Evolutionary conservation across 495 filamentous ascomycete genomes (phyloP), one percentile per base, ranked within the genome.

Genomic region (Neurospora sp.): DNA sequence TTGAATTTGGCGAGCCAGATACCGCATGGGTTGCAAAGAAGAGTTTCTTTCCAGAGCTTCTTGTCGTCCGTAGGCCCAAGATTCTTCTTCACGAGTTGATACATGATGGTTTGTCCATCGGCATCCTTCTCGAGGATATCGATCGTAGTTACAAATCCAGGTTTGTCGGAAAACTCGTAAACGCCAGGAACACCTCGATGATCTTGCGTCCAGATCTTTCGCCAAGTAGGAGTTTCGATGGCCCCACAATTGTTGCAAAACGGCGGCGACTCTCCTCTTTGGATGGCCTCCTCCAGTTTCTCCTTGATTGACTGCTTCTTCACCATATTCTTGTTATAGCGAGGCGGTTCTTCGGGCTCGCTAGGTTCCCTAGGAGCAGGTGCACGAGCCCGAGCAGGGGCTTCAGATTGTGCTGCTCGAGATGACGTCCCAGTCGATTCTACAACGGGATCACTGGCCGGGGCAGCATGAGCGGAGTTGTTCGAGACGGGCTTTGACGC

Each of bases 1-100:
- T 92, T 94, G 78, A 90, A 92, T 75, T 97, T 97, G 53, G 90
- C 88, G 72, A 98, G 88, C 94, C 94, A 99, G 40, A 99, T 87
- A 16, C 96, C 96, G 77, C 96, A 99, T 75, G 96, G 94, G 82
- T 99, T 99, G 84, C 96, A 99, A 35, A 98, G 87, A 22, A 92
- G 83, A 39, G 93, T 84, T 71, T 91, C 88, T 12, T 83, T 86
- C 82, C 89, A 97, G 16, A 86, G 86, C 39, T 87, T 85, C 75
- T 90, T 90, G 40, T 85, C 85, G 41, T 92, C 89, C 10, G 40
- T 78, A 8, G 81, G 77, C 8, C 82, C 84, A 3, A 94, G 80
- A n/a, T 84, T 88, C 82, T 94, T 95, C 83, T 96, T 96, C 81
- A 92, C 88, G 22, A 93, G 81, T 70, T 90, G 86, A 79, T 92